Percentiles rank a stretch among this genome's conserved stretches.
Evolutionary conservation across 2,329 filamentous ascomycete species (phyloP).

Genomic region (Epichloe gansuensis): DNA sequence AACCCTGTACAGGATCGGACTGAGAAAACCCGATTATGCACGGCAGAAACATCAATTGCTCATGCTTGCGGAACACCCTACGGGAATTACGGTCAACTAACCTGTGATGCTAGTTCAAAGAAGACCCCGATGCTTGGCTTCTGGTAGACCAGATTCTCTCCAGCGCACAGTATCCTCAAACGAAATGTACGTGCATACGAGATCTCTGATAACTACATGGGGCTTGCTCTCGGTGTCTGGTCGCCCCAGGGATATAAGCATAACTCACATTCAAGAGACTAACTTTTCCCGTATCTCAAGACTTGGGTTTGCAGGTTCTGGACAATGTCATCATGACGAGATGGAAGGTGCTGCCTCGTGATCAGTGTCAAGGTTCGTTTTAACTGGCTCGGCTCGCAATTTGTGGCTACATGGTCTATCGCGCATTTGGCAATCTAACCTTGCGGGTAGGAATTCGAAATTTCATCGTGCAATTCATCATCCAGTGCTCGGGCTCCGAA

Average conservation of each 20-base stretch:
- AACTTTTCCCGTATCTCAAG: slow-evolving; percentile 30
- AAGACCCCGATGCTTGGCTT: slow-evolving; percentile 96
- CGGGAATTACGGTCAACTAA: slow-evolving; percentile 6
- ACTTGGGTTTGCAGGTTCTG: slow-evolving; percentile 88
- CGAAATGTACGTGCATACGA: slow-evolving; percentile 61
- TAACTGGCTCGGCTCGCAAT: background rate
- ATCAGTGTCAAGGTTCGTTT: slow-evolving; percentile 77
- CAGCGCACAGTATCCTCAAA: slow-evolving; percentile 86
- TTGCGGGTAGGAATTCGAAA: slow-evolving; percentile 72
- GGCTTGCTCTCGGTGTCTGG: background rate
- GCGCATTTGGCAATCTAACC: slow-evolving; percentile 4
- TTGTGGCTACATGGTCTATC: background rate
- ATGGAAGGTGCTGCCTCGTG: slow-evolving; percentile 94
- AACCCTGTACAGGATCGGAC: background rate
- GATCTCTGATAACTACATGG: background rate
- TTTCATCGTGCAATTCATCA: slow-evolving; percentile 98
- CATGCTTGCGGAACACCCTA: background rate
- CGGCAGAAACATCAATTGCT: background rate
- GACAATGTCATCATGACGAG: slow-evolving; percentile 98
- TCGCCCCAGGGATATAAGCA: background rate
- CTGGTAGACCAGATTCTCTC: slow-evolving; percentile 94
- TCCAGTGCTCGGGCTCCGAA: slow-evolving; percentile 82
- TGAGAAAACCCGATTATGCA: background rate
- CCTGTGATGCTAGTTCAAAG: slow-evolving; percentile 64
- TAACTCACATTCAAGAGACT: slow-evolving; percentile 1